Percentiles rank a stretch among this genome's conserved stretches.
These are phyloP conservation scores for Paratinospora sagittata DNA, from an alignment of 164 flowering plant genomes.

Conservation along the genomic window DNA sequence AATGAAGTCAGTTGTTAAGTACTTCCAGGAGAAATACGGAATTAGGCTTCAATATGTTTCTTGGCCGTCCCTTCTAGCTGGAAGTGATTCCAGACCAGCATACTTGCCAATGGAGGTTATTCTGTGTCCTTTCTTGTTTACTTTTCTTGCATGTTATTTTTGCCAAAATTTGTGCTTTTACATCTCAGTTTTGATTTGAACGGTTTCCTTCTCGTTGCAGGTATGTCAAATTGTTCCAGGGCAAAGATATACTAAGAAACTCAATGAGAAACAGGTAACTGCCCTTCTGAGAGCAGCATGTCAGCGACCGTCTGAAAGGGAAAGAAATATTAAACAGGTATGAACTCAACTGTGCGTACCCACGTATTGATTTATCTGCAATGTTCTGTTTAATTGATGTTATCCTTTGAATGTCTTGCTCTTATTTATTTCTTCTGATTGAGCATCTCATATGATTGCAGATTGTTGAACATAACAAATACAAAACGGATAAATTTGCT, in stretches of 20 bases:
- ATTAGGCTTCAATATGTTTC: constrained; percentile 3
- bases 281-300: constrained; percentile 55
- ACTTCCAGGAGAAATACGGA: constrained; percentile 22
- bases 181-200: not conserved
- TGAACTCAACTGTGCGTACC: too few species aligned
- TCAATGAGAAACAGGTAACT: constrained; percentile 67
- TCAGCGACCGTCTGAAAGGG: constrained; percentile 49
- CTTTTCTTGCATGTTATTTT: not conserved
- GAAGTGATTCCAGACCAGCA: constrained; percentile 24
- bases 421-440: not conserved
- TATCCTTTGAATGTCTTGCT: not conserved
- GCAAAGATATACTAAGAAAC: constrained; percentile 48
- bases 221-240: constrained; percentile 54
- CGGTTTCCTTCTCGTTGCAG: constrained; percentile 23
- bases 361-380: not conserved
- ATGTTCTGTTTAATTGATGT: not conserved
- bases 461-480: constrained; percentile 38
- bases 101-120: constrained; percentile 33
- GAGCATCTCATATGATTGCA: constrained; percentile 10
- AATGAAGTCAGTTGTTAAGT: constrained; percentile 18
- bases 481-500: constrained; percentile 23
- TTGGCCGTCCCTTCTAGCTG: constrained; percentile 33
- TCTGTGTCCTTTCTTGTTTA: not conserved
- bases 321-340: constrained; percentile 32
- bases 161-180: not conserved